Conservation (phyloP, 2,329 filamentous ascomycete species). For the Sclerotinia glacialis region DNA sequence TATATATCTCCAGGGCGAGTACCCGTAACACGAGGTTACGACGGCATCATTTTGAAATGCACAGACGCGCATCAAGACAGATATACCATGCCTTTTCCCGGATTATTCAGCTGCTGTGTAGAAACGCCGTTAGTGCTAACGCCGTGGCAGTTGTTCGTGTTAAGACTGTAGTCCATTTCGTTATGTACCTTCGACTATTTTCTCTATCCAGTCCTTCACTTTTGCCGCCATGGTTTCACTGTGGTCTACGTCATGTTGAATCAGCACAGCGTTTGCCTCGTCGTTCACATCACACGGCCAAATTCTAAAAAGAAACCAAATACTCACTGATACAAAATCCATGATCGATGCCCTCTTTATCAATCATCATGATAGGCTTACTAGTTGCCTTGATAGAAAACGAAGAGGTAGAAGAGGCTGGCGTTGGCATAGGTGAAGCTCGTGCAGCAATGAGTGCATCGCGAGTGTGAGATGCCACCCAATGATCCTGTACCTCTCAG, state of each 20-base stretch:
- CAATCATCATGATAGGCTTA: constrained; percentile 41
- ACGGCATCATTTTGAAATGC: not conserved
- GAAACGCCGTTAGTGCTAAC: not conserved
- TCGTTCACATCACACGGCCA: not conserved
- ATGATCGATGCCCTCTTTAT: constrained; percentile 56
- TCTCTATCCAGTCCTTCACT: constrained; percentile 42
- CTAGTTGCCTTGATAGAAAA: not conserved
- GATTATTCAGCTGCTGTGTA: not conserved
- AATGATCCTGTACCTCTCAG: constrained; percentile 49
- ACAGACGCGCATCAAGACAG: not conserved
- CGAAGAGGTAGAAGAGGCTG: constrained; percentile 39
- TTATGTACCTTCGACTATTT: constrained; percentile 27
- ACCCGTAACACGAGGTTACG: not conserved
- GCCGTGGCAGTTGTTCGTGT: not conserved
- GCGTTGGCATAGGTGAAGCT: constrained; percentile 34
- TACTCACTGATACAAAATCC: constrained; percentile 57
- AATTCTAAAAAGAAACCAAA: not conserved
- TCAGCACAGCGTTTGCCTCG: not conserved
- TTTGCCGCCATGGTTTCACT: constrained; percentile 51
- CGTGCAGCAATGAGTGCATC: constrained; percentile 54
- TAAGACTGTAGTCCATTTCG: not conserved
- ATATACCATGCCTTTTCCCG: not conserved
- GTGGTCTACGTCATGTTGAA: constrained; percentile 40
- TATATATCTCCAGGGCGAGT: not conserved
- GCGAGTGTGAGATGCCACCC: constrained; percentile 56